phyloP scores from a whole-genome alignment of 1,284 basidiomycete genomes.

The Ceratobasidium sp. region DNA sequence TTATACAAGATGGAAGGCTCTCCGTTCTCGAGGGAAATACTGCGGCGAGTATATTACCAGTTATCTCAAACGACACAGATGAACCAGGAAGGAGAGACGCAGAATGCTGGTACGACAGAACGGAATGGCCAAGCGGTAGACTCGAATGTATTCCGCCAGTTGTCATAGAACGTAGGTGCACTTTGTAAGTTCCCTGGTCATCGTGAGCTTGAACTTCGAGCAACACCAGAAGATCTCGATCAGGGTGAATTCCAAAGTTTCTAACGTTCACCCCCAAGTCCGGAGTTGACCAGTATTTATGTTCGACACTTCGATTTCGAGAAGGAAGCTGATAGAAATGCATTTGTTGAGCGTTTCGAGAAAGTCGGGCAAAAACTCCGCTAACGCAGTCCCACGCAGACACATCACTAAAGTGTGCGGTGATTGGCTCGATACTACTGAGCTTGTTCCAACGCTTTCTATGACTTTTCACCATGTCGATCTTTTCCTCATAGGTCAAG shows the following conservation, averaged over 20 bases:
- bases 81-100: neutral
- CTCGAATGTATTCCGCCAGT: neutral
- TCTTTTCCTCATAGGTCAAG: neutral
- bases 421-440: neutral
- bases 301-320: neutral
- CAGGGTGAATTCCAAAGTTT: neutral
- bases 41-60: neutral
- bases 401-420: too few species aligned
- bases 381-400: too few species aligned
- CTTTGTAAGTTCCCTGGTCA: neutral
- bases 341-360: neutral
- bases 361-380: too few species aligned
- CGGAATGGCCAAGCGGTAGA: neutral
- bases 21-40: neutral
- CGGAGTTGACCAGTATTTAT: neutral
- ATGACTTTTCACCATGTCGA: neutral
- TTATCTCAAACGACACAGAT: neutral
- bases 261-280: neutral
- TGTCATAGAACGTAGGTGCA: neutral
- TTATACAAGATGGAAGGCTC: neutral
- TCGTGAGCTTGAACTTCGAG: neutral
- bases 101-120: neutral
- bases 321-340: conserved; percentile 12
- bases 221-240: conserved; percentile 3
- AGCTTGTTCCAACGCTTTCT: conserved; percentile 1